Conservation (phyloP, 192 early-diverging fungal species). For the Coemansia sp. region DNA sequence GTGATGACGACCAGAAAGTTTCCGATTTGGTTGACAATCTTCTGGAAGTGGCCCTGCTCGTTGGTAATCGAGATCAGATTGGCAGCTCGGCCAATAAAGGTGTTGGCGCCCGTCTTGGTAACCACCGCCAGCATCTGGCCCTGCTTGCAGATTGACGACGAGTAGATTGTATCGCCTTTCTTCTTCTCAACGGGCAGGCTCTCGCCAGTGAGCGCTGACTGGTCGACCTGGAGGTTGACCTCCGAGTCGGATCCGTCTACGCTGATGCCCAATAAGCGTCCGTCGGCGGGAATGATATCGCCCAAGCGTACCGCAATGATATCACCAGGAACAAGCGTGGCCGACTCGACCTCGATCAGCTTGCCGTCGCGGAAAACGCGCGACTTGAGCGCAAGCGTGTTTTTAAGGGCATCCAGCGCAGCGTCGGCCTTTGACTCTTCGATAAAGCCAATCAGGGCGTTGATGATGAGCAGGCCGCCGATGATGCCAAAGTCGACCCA, state of each 20-base stretch:
- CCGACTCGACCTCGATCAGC: conserved; percentile 74
- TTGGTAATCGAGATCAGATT: conserved; percentile 90
- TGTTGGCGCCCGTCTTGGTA: conserved; percentile 89
- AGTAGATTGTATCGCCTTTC: conserved; percentile 84
- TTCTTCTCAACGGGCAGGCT: conserved; percentile 87
- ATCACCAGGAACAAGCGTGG: conserved; percentile 88
- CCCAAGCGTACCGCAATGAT: conserved; percentile 90
- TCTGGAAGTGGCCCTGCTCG: conserved; percentile 97
- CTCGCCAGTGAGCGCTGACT: conserved; percentile 94
- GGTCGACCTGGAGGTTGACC: conserved; percentile 84
- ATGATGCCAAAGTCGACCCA: conserved; percentile 89
- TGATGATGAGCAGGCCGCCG: conserved; percentile 76
- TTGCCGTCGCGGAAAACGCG: conserved; percentile 80
- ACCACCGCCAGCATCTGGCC: conserved; percentile 93
- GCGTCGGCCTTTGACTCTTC: conserved; percentile 95
- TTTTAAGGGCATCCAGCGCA: conserved; percentile 92
- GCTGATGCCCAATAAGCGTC: conserved; percentile 76
- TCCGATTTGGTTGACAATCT: conserved; percentile 90
- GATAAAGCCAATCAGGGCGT: conserved; percentile 91
- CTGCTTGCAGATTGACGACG: conserved; percentile 93
- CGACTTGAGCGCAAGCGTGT: conserved; percentile 89
- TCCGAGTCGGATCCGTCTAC: conserved; percentile 81
- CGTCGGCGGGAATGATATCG: conserved; percentile 95
- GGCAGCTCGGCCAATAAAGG: conserved; percentile 95
- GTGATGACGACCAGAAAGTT: conserved; percentile 91